These are phyloP conservation scores for Grosmannia serpens DNA, from an alignment of 2,329 filamentous ascomycete species.

Conservation along the genomic window DNA sequence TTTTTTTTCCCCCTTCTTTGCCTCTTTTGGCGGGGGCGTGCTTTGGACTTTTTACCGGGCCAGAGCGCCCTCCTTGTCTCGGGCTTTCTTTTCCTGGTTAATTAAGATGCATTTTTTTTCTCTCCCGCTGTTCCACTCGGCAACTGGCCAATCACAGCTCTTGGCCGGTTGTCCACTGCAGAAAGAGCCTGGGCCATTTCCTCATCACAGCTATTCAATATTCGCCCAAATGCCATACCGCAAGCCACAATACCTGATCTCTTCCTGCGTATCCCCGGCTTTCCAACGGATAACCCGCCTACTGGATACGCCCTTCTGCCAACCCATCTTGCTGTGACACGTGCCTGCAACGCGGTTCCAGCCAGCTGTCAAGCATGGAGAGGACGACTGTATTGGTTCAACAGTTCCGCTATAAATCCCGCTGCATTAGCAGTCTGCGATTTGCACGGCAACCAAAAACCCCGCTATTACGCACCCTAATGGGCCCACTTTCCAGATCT, in stretches of 20 bases:
- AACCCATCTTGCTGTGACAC: neutral
- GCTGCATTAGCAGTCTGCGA: neutral
- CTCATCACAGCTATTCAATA: neutral
- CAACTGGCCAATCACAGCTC: neutral
- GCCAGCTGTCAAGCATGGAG: no score
- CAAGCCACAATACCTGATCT: no score
- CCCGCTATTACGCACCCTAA: neutral
- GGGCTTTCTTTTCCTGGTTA: neutral
- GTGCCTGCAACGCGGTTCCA: neutral
- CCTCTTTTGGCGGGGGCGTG: neutral
- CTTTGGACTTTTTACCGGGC: no score
- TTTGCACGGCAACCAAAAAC: neutral
- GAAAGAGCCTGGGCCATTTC: neutral
- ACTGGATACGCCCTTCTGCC: no score
- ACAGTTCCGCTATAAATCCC: neutral
- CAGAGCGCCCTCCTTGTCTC: neutral
- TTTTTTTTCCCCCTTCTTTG: neutral
- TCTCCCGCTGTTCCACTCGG: neutral
- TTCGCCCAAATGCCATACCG: neutral
- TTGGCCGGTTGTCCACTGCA: neutral
- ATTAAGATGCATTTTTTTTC: neutral
- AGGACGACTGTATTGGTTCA: no score
- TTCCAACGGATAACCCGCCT: no score
- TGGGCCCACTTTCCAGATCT: neutral
- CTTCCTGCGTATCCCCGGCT: no score